Percentiles rank a stretch among this genome's conserved stretches.
Conservation (phyloP, 192 early-diverging fungal genomes). For the Coemansia sp. region DNA sequence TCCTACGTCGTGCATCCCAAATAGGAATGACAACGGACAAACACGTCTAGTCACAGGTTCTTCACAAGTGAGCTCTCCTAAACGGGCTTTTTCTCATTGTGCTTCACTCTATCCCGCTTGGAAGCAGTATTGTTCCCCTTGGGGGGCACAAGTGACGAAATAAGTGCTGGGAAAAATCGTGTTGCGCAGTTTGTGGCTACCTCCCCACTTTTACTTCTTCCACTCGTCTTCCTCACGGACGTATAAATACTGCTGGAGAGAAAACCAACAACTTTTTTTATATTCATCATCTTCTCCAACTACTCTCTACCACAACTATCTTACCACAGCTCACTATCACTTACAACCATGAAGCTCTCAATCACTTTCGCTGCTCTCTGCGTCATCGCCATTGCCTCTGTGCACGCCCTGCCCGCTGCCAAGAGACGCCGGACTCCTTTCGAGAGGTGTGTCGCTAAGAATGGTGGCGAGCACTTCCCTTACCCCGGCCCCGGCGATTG, state of each 20-base stretch:
- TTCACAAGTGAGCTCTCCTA: not conserved
- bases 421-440: constrained; percentile 7
- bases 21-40: not conserved
- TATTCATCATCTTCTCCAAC: not conserved
- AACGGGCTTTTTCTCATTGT: not conserved
- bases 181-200: constrained; percentile 8
- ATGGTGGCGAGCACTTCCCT: constrained; percentile 42
- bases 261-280: not conserved
- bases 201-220: not conserved
- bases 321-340: not conserved
- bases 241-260: constrained; percentile 9
- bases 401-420: constrained; percentile 14
- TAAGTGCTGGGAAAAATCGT: not conserved
- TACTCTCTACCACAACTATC: not conserved
- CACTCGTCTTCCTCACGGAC: not conserved
- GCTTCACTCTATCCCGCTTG: constrained; percentile 2
- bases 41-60: not conserved
- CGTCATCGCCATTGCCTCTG: constrained; percentile 10
- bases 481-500: constrained; percentile 49
- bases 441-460: constrained; percentile 39
- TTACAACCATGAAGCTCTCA: constrained; percentile 21
- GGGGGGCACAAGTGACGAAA: not conserved
- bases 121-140: constrained; percentile 4
- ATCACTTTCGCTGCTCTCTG: constrained; percentile 4
- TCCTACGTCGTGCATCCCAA: not conserved